These are phyloP conservation scores for Solanum pennellii DNA, from an alignment of 257 asterid genomes.

Conservation along the genomic window DNA sequence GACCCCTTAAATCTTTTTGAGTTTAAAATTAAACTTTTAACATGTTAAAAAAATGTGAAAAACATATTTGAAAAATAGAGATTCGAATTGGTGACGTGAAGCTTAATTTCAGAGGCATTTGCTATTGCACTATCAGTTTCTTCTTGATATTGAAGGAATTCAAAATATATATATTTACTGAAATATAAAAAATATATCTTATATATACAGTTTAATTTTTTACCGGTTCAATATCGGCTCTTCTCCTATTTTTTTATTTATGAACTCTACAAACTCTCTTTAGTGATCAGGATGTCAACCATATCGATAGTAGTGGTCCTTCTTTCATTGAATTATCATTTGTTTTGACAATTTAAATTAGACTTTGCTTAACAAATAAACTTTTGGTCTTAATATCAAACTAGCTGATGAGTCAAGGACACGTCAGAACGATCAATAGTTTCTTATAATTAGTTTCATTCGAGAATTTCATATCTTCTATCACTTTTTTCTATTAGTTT, in stretches of 20 bases:
- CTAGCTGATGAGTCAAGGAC: not conserved
- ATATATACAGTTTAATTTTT: too few relatives aligned
- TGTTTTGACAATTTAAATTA: not conserved
- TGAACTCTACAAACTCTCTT: not conserved
- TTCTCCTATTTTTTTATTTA: not conserved
- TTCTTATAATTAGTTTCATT: not conserved
- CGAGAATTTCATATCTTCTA: not conserved
- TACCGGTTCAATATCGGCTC: too few relatives aligned
- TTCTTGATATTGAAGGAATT: too few relatives aligned
- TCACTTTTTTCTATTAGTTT: not conserved
- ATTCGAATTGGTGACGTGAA: too few relatives aligned
- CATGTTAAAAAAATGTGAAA: too few relatives aligned
- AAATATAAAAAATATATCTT: too few relatives aligned
- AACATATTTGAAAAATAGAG: too few relatives aligned
- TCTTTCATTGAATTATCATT: not conserved
- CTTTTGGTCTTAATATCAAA: not conserved
- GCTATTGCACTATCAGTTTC: too few relatives aligned
- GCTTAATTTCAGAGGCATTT: too few relatives aligned
- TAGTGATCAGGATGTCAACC: not conserved
- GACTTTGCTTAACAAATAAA: not conserved
- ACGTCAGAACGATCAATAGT: not conserved
- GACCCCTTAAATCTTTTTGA: too few relatives aligned
- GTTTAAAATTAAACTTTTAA: too few relatives aligned
- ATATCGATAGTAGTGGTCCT: not conserved
- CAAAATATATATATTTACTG: too few relatives aligned